Conservation (phyloP, 2,329 filamentous ascomycete genomes). For the Beauveria sp. region DNA sequence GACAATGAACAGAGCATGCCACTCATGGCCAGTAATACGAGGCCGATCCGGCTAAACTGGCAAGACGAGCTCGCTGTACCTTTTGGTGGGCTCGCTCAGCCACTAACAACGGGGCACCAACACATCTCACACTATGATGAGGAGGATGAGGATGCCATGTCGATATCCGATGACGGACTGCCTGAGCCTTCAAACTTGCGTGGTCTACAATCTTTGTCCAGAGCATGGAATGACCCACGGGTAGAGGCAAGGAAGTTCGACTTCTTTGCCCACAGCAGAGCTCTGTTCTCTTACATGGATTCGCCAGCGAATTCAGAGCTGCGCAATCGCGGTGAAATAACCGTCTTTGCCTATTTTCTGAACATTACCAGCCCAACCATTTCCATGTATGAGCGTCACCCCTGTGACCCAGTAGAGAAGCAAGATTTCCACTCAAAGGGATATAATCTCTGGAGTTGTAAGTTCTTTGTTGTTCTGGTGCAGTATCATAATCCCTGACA, state of each 20-base stretch:
- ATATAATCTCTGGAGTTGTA: slow-evolving; percentile 58
- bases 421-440: slow-evolving; percentile 52
- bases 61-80: not conserved
- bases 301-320: slow-evolving; percentile 63
- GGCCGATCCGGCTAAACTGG: not conserved
- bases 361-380: slow-evolving; percentile 80
- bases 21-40: not conserved
- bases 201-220: not conserved
- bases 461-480: slow-evolving; percentile 20
- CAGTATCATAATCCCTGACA: not conserved
- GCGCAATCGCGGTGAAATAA: slow-evolving; percentile 69
- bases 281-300: slow-evolving; percentile 59
- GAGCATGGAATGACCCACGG: slow-evolving; percentile 28
- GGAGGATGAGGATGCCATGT: slow-evolving; percentile 13
- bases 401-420: slow-evolving; percentile 58
- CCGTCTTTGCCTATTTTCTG: slow-evolving; percentile 87
- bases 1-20: not conserved
- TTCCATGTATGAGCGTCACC: slow-evolving; percentile 80
- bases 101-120: not conserved
- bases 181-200: not conserved
- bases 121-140: slow-evolving; percentile 1
- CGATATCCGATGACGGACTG: slow-evolving; percentile 12
- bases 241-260: slow-evolving; percentile 36
- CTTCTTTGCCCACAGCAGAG: slow-evolving; percentile 38
- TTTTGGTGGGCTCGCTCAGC: not conserved